phyloP scores from a whole-genome alignment of 345 rosid species.

The Citrus sp. region DNA sequence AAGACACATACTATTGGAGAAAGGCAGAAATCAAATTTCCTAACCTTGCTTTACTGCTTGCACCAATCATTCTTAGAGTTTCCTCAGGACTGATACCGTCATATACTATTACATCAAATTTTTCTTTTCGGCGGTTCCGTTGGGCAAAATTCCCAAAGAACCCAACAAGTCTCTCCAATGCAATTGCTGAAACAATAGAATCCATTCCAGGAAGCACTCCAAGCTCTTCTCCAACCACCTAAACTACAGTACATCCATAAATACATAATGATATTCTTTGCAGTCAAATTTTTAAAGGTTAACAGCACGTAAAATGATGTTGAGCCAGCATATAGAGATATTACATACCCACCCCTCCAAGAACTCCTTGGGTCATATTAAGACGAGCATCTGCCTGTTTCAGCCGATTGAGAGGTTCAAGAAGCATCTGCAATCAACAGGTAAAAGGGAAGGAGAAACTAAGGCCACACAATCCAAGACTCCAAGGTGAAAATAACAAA shows the following conservation, averaged over 20 bases:
- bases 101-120: slow-evolving; percentile 57
- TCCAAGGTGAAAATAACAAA: not conserved
- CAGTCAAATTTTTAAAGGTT: not conserved
- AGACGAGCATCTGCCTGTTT: slow-evolving; percentile 77
- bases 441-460: not conserved
- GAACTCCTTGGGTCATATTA: slow-evolving; percentile 81
- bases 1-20: not conserved
- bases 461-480: not conserved
- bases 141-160: slow-evolving; percentile 43
- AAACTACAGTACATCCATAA: slow-evolving; percentile 14
- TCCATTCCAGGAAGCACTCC: slow-evolving; percentile 98
- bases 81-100: slow-evolving; percentile 74
- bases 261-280: not conserved
- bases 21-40: slow-evolving; percentile 6
- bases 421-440: slow-evolving; percentile 60
- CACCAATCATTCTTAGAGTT: slow-evolving; percentile 70
- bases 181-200: slow-evolving; percentile 59
- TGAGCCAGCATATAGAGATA: not conserved
- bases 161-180: slow-evolving; percentile 53
- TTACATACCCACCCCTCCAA: slow-evolving; percentile 90
- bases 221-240: slow-evolving; percentile 98
- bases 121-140: slow-evolving; percentile 37
- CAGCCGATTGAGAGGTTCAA: slow-evolving; percentile 73
- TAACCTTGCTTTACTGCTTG: slow-evolving; percentile 74
- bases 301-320: not conserved